Evolutionary conservation across 2,329 filamentous ascomycete genomes (phyloP), one percentile per base, ranked within the genome.

Genomic region (Ophidiomyces ophidiicola): DNA sequence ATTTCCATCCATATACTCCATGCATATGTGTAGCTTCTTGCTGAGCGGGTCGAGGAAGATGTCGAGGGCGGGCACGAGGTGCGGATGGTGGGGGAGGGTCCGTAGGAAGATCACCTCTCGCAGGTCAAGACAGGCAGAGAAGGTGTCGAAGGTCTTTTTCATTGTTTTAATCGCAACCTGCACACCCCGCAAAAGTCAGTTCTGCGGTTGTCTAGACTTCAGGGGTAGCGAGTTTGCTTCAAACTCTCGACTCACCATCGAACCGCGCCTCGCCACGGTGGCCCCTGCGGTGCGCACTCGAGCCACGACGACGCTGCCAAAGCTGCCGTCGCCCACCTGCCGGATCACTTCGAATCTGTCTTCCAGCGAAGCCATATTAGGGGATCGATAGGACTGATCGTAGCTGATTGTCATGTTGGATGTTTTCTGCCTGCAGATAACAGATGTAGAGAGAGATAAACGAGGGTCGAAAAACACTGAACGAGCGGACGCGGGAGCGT

Each of bases 1-100:
- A 61, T 98, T 98, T 36, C 90, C 90, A 59, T 98, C 90, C 90
- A 98, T 98, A 63, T 93, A 94, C 66, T 98, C 90, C 90, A 98
- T 98, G 56, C 76, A 80, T 50, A 98, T 98, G 63, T 98, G 90
- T 31, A 98, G 77, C 64, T 94, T 94, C 67, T 87, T 92, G 65
- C 75, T 94, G 59, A 85, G 82, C 0, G 90, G 90, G 56, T 98
- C 90, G 53, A 98, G 76, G 64, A 98, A 98, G 55, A 98, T 98
- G 64, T 98, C 90, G 49, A 96, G 74, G 4, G 90, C 88, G 24
- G 90, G 90, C n/a, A 98, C 90, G 23, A 98, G 74, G 60, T 98
- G 90, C 51, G 78, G 76, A 57, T 98, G 90, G 31, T 74, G 69
- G 2, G 90, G 90, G 11, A 98, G 69, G 7, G 86, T 88, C 55